Evolutionary conservation across 257 asterid genomes (phyloP).

Genomic region (Lycium ferocissimum): DNA sequence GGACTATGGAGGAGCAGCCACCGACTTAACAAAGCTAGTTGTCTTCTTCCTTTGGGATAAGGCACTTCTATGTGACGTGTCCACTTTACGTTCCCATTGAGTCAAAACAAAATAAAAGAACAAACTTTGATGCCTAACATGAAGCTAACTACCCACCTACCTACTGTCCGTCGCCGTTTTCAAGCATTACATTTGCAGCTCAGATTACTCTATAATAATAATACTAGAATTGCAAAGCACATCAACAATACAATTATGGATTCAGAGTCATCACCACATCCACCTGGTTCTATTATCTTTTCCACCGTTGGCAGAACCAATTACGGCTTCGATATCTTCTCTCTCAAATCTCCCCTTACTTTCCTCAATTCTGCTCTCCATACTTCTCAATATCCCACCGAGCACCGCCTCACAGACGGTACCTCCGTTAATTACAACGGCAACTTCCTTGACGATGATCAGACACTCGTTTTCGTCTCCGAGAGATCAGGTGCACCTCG

Average conservation of each 20-base stretch:
- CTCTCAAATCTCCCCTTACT: constrained; percentile 46
- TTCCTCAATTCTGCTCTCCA: background rate
- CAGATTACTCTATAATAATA: too few relatives aligned
- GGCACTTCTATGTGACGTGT: too few relatives aligned
- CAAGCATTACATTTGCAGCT: background rate
- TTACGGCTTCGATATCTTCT: constrained; percentile 81
- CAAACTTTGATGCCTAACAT: background rate
- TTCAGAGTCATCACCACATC: constrained; percentile 34
- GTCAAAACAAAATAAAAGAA: background rate
- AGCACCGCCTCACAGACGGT: constrained; percentile 72
- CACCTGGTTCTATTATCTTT: constrained; percentile 63
- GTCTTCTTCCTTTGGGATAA: too few relatives aligned
- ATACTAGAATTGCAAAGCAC: background rate
- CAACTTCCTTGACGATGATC: constrained; percentile 54
- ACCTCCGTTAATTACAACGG: constrained; percentile 68
- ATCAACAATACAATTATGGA: background rate
- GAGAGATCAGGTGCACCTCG: constrained; percentile 68
- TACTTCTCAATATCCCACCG: constrained; percentile 27
- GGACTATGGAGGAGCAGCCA: background rate
- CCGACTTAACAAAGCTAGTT: too few relatives aligned
- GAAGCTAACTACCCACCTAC: background rate
- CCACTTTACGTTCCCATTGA: background rate
- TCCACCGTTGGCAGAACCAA: constrained; percentile 63
- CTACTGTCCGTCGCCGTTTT: background rate
- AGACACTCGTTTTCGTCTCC: constrained; percentile 57